Base-by-base conservation (phyloP, 2,329 filamentous ascomycete species). In the Arachnopeziza araneosa region DNA sequence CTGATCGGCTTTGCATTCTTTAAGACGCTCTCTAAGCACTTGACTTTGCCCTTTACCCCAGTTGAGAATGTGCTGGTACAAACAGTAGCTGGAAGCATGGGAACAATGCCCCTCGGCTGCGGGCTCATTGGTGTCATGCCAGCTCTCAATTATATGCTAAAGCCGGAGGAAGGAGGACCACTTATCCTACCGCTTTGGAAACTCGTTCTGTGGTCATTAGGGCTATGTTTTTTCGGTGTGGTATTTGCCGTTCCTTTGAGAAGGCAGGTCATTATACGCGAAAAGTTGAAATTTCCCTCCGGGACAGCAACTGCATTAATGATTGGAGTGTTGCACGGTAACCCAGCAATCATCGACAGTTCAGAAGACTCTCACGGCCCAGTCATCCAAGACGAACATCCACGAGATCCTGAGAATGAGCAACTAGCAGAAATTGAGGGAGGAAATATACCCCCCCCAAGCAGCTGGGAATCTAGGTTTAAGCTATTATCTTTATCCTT, bases 11-110 rank as follows among this genome's bases (percentile, higher is more conserved):
- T 97, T 72, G 93, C 92, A 12, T 89, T 96, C 67, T 99, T 99
- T 80, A 91, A 90, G 70, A 81, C 87, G 6, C 75, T 97, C 1
- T 83, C 88, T 0, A 84, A 83, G 52, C 84, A 90, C 64, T 79
- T 97, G 30, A 80, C 83, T 26, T 85, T 89, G 58, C 93, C 93
- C 0, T 99, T 99, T 70, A 91, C 89, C 3, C 93, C 95, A 0
- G 89, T 98, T 12, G 93, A 99, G 76, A 99, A 99, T 73, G 95
- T 99, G 3, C 81, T 99, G 23, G 90, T 99, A 12, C 95, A 99
- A 76, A 96, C 91, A 0, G 95, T 99, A 4, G 93, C 95, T 1
- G 93, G 95, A 12, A 90, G 90, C 19, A 96, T 98, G 74, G 95
- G 93, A 0, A 96, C 96, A 5, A 98, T 98, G 91, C 95, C 95